Evolutionary conservation across 176 grass and related monocot species (phyloP).

Genomic region (Themeda triandra): DNA sequence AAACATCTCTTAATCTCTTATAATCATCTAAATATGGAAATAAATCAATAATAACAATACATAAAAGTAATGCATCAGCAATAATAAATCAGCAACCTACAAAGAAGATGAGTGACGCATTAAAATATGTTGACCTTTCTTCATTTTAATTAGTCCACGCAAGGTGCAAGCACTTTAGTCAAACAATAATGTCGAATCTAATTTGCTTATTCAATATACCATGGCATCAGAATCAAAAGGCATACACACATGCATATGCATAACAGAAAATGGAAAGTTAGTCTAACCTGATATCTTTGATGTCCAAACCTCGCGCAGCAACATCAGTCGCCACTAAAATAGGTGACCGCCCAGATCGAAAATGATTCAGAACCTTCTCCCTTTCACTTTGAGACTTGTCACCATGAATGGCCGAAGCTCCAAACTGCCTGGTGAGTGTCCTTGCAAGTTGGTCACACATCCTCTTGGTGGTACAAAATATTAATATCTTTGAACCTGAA

Average conservation of each 20-base stretch:
- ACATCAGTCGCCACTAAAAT: slow-evolving; percentile 95
- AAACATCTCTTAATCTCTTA: background rate
- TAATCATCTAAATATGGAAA: background rate
- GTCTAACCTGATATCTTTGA: slow-evolving; percentile 96
- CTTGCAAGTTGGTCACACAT: slow-evolving; percentile 92
- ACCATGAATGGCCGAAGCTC: slow-evolving; percentile 88
- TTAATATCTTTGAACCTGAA: slow-evolving; percentile 76
- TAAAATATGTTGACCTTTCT: background rate
- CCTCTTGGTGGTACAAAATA: slow-evolving; percentile 98
- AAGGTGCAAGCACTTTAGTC: background rate
- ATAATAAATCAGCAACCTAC: background rate
- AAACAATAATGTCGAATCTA: background rate
- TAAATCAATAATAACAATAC: background rate
- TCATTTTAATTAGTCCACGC: slow-evolving; percentile 12
- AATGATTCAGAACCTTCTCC: slow-evolving; percentile 84
- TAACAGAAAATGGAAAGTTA: background rate
- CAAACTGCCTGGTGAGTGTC: slow-evolving; percentile 70
- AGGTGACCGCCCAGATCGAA: slow-evolving; percentile 76
- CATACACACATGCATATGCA: background rate
- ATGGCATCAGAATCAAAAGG: background rate
- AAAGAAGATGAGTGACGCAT: background rate
- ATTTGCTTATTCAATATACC: background rate
- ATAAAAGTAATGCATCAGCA: background rate
- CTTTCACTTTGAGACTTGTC: slow-evolving; percentile 96
- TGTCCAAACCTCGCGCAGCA: slow-evolving; percentile 91